These are phyloP conservation scores for Colletotrichum brevisporum DNA, from an alignment of 2,329 filamentous ascomycete genomes.

Conservation along the genomic window DNA sequence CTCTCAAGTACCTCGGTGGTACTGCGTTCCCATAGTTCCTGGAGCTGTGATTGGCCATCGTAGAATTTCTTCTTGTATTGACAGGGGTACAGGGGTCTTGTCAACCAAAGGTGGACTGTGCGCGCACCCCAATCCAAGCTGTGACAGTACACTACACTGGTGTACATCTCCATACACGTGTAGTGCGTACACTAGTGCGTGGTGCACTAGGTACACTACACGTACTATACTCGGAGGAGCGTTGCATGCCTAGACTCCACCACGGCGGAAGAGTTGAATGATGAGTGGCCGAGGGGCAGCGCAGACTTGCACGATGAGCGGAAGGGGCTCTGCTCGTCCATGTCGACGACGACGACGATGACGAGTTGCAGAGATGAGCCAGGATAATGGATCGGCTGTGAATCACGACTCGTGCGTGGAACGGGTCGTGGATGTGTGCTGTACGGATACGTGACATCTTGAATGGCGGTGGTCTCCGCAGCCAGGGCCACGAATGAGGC, in stretches of 20 bases:
- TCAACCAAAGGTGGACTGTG: conserved; percentile 25
- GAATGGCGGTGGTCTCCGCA: conserved; percentile 1
- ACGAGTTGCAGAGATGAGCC: conserved; percentile 27
- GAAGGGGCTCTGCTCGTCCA: conserved; percentile 9
- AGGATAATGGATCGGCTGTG: conserved; percentile 7
- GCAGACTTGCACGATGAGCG: not conserved
- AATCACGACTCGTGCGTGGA: conserved; percentile 31
- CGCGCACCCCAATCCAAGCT: conserved; percentile 27
- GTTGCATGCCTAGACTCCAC: conserved; percentile 35
- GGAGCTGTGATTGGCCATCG: conserved; percentile 28
- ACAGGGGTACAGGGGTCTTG: conserved; percentile 13
- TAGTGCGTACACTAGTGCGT: too few relatives aligned
- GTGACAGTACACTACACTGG: too few relatives aligned
- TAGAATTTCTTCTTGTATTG: conserved; percentile 27
- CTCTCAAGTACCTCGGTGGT: conserved; percentile 23
- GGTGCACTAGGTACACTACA: not conserved
- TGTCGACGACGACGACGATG: conserved; percentile 21
- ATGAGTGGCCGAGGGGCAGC: conserved; percentile 5
- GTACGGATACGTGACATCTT: too few relatives aligned
- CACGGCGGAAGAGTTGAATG: conserved; percentile 1
- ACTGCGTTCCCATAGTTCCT: conserved; percentile 26
- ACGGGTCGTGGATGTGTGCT: conserved; percentile 2
- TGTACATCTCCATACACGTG: too few relatives aligned
- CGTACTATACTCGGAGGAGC: conserved; percentile 16
- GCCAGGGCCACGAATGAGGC: conserved; percentile 21